Conservation (phyloP, 768 basidiomycete species). For the Tulasnella sp. region DNA sequence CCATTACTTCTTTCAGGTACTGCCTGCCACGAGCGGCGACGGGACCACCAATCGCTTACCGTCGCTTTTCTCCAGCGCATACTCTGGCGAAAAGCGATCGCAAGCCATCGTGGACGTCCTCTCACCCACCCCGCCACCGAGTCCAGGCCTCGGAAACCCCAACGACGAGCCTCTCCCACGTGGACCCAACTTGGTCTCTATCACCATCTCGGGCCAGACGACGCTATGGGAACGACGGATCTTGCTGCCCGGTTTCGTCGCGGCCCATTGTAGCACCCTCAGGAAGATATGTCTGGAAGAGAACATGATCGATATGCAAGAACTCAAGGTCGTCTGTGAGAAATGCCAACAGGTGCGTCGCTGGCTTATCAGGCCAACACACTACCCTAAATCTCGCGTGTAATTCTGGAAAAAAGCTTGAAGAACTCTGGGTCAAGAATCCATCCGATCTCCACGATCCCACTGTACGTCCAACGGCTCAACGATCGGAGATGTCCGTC, state of each 20-base stretch:
- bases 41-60: not conserved
- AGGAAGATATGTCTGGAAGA: slow-evolving; percentile 14
- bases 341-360: slow-evolving; percentile 9
- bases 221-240: slow-evolving; percentile 15
- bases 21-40: not conserved
- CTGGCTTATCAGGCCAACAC: too few relatives aligned
- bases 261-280: not conserved
- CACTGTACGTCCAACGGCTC: not conserved
- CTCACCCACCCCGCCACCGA: slow-evolving; percentile 5
- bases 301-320: slow-evolving; percentile 13
- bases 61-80: not conserved
- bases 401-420: too few relatives aligned
- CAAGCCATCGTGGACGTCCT: slow-evolving; percentile 10
- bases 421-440: slow-evolving; percentile 12
- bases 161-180: not conserved
- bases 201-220: slow-evolving; percentile 15
- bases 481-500: not conserved
- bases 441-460: slow-evolving; percentile 15
- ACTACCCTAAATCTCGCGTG: too few relatives aligned
- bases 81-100: slow-evolving; percentile 10
- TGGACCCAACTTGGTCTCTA: not conserved
- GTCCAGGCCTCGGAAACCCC: too few relatives aligned
- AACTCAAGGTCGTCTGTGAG: slow-evolving; percentile 6
- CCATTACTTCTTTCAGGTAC: slow-evolving; percentile 12
- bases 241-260: slow-evolving; percentile 9